Base-by-base conservation (phyloP, 305 asterid species). In the Solanum hybrid region DNA sequence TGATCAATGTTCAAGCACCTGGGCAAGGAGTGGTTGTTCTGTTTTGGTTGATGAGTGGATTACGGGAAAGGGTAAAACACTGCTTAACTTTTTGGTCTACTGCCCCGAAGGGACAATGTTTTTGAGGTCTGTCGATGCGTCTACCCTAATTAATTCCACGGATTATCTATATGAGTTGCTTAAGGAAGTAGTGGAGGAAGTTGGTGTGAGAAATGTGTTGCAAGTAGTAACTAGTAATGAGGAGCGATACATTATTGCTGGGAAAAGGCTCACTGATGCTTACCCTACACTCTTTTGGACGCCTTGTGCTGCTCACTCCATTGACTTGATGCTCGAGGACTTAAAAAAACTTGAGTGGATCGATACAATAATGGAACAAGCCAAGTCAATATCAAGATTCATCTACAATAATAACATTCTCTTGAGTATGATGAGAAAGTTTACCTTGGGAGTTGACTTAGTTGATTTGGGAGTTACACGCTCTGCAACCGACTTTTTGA, bases 21-120 rank as follows among this genome's bases (percentile, higher is more conserved):
- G 99, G 99, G 95, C 91, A 36, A 93, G 90, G 90, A 94, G 90
- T 28, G 99, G 99, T 91, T 97, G 99, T 92, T 92, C 99, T 4
- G 88, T 97, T 90, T 92, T 97, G 92, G 98, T 96, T 8, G 95
- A 96, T 16, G 98, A 97, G 87, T 93, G 94, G 92, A 92, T 92
- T 89, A 92, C 97, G 5, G 94, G 91, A 26, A 95, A 94, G 91
- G 98, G 98, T 76, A 95, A 91, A 89, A 95, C 94, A 14, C 93
- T 94, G 78, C 90, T 92, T 85, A 93, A 92, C 89, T 94, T 97
- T 88, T 93, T 91, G 10, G 95, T 92, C 40, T 95, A 96, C 89
- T 92, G 98, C 86, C 93, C 98, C 1, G 95, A 95, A 86, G 96
- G 98, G 84, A 95, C 97, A 3, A 90, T 92, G 16, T 96, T 96